Base-by-base conservation (phyloP, 176 grass and related monocot species). In the Bonia amplexicaulis region DNA sequence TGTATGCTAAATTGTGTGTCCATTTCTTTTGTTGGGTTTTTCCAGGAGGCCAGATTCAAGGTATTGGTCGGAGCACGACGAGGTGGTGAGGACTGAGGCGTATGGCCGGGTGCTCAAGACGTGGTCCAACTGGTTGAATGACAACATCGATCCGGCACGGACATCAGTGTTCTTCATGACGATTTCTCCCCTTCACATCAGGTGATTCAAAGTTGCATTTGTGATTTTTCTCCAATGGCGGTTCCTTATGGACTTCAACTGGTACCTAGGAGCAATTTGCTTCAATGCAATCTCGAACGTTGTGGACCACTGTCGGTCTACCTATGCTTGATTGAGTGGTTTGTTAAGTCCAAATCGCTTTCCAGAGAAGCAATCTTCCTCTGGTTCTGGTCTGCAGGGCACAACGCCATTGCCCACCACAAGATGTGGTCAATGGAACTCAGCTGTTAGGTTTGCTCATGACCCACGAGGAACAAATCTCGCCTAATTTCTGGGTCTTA, bases 81-180 rank as follows among this genome's bases (percentile, higher is more conserved):
- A 96, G 86, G 42, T 95, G 62, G 64, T 47, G 11, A 96, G 96
- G 75, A 80, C 82, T 0, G 89, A 93, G 2, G 93, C 91, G 0
- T 98, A 92, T 66, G 52, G 17, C 6, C 66, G 81, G 81, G 96
- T 98, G 44, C 25, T 98, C 25, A 87, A 76, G 76, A 95, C 90
- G 0, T 90, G 90, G 88, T 78, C 91, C 0, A 59, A 86, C 69
- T 98, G 93, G 93, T 76, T 98, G 5, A 61, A 85, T 11, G 19
- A 77, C 6, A 98, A 92, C n/a, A 3, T 98, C 5, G 84, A 98
- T 73, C 91, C 91, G 1, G 82, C 65, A 5, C 65, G 52, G 68
- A 87, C 91, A 2, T 89, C 80, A 0, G 85, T 96, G 27, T 98
- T 95, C 74, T 98, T 98, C 86, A 88, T 94, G 90, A 92, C 93